Evolutionary conservation across 225 moss, liverwort and hornwort genomes (phyloP).

Genomic region (Thuidium tamariscinum): DNA sequence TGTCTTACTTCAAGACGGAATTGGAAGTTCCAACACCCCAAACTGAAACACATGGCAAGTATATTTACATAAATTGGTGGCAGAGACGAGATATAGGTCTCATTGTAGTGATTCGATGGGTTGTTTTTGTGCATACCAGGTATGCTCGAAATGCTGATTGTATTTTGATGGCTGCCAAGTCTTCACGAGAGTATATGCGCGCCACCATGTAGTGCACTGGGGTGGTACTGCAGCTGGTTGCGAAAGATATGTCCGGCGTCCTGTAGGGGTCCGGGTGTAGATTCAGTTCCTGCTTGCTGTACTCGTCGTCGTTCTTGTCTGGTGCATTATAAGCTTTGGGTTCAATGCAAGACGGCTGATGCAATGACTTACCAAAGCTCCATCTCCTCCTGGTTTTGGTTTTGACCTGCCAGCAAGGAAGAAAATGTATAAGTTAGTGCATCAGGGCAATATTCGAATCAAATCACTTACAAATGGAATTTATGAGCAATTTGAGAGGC

Average conservation of each 20-base stretch:
- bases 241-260: constrained; percentile 19
- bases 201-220: constrained; percentile 12
- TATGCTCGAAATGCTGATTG: constrained; percentile 86
- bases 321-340: constrained; percentile 18
- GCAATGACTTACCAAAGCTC: constrained; percentile 69
- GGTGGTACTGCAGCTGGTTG: constrained; percentile 18
- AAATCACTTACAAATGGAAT: not conserved
- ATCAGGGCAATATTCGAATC: not conserved
- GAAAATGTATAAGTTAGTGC: not conserved
- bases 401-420: constrained; percentile 36
- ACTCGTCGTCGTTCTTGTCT: constrained; percentile 45
- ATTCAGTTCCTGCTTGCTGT: constrained; percentile 3
- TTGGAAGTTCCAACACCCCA: not conserved
- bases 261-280: not conserved
- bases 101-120: not conserved
- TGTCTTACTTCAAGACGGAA: not conserved
- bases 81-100: not conserved
- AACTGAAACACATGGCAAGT: not conserved
- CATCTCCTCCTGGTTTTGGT: constrained; percentile 58
- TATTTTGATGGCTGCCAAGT: constrained; percentile 74
- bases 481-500: not conserved
- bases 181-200: constrained; percentile 20
- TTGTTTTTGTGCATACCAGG: constrained; percentile 24
- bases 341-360: constrained; percentile 27
- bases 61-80: not conserved